phyloP scores from a whole-genome alignment of 164 flowering plant species.

The Berberis thunbergii region DNA sequence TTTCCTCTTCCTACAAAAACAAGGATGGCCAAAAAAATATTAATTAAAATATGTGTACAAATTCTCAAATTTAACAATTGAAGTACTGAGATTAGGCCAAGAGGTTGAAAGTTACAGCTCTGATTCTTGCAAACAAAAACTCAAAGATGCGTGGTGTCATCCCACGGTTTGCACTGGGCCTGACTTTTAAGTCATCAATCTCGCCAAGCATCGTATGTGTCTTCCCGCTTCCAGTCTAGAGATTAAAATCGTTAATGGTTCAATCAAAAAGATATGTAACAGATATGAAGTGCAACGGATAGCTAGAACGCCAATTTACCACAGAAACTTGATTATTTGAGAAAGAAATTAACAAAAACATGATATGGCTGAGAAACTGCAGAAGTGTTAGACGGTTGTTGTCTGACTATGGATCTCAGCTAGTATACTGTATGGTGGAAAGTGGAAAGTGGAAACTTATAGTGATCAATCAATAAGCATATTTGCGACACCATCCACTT shows the following conservation, averaged over 20 bases:
- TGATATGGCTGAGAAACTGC: no score
- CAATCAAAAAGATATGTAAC: not conserved
- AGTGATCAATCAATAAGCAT: no score
- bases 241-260: not conserved
- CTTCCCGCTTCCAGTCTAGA: constrained; percentile 99
- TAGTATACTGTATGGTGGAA: no score
- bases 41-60: not conserved
- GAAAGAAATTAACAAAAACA: no score
- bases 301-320: not conserved
- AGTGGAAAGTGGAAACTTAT: no score
- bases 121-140: constrained; percentile 87
- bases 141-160: constrained; percentile 97
- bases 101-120: constrained; percentile 50
- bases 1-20: constrained; percentile 79
- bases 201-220: constrained; percentile 97
- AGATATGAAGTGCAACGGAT: not conserved
- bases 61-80: constrained; percentile 1
- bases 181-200: constrained; percentile 61
- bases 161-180: constrained; percentile 78
- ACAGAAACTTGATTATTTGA: no score
- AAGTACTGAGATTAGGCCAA: constrained; percentile 1
- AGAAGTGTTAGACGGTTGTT: no score
- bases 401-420: no score
- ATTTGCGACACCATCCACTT: no score
- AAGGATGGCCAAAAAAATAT: constrained; percentile 8